Conservation (phyloP, 2,329 filamentous ascomycete species). For the Neoarthrinium moseri region DNA sequence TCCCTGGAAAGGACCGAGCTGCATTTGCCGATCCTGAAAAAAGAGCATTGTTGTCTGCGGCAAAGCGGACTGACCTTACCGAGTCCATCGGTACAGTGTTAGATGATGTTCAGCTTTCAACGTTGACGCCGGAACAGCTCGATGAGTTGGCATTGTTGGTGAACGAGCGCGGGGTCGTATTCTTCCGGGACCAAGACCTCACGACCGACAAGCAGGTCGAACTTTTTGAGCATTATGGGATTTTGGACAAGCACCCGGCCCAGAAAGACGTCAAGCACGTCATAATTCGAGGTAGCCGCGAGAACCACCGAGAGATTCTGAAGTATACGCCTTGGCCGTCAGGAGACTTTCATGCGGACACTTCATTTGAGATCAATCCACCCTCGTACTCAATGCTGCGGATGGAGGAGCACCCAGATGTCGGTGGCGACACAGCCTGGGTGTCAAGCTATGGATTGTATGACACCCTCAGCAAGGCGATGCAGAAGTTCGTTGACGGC, state of each 20-base stretch:
- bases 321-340: conserved; percentile 47
- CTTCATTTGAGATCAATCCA: conserved; percentile 49
- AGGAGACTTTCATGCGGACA: conserved; percentile 48
- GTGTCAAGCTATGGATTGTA: conserved; percentile 45
- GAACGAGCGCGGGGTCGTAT: conserved; percentile 10
- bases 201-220: conserved; percentile 10
- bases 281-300: conserved; percentile 41
- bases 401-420: conserved; percentile 47
- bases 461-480: conserved; percentile 40
- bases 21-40: conserved; percentile 41
- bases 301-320: conserved; percentile 41
- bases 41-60: conserved; percentile 35
- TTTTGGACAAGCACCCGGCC: conserved; percentile 44
- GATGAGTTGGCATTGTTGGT: conserved; percentile 10
- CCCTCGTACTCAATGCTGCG: conserved; percentile 49
- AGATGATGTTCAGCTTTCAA: conserved; percentile 6
- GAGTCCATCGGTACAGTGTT: conserved; percentile 36
- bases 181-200: conserved; percentile 11
- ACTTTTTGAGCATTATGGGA: conserved; percentile 40
- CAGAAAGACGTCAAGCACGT: conserved; percentile 42
- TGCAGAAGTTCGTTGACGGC: conserved; percentile 40
- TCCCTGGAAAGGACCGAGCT: conserved; percentile 30
- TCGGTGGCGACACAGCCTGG: conserved; percentile 48
- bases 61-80: conserved; percentile 36
- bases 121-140: background rate